phyloP scores from a whole-genome alignment of 768 basidiomycete genomes.

The Pleurotus pulmonarius region DNA sequence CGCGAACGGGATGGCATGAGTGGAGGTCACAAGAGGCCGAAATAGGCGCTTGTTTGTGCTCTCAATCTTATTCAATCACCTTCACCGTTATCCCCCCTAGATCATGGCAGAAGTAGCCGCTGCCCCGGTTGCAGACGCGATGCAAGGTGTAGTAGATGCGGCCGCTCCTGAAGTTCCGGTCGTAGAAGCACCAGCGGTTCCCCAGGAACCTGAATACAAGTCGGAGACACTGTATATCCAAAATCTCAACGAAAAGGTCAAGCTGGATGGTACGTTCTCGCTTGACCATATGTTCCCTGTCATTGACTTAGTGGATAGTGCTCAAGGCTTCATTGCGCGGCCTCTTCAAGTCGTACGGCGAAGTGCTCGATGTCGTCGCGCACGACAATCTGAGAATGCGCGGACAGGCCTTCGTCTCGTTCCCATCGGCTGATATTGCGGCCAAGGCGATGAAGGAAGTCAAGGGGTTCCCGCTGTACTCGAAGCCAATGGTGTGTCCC shows the following conservation, averaged over 20 bases:
- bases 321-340: slow-evolving; percentile 84
- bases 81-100: not conserved
- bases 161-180: slow-evolving; percentile 2
- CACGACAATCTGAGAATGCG: slow-evolving; percentile 96
- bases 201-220: slow-evolving; percentile 39
- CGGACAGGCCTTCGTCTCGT: slow-evolving; percentile 97
- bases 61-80: not conserved
- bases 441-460: slow-evolving; percentile 91
- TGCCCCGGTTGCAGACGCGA: slow-evolving; percentile 21
- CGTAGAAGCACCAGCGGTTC: slow-evolving; percentile 14
- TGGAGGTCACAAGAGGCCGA: not conserved
- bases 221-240: slow-evolving; percentile 94
- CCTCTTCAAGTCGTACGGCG: slow-evolving; percentile 91
- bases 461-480: slow-evolving; percentile 89
- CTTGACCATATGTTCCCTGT: slow-evolving; percentile 3
- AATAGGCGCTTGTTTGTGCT: not conserved
- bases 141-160: slow-evolving; percentile 26
- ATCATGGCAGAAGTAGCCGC: slow-evolving; percentile 27
- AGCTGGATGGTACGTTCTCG: slow-evolving; percentile 56
- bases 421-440: slow-evolving; percentile 78
- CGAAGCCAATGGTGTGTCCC: slow-evolving; percentile 85
- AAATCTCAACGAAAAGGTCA: slow-evolving; percentile 94
- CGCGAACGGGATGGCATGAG: not conserved
- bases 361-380: slow-evolving; percentile 92
- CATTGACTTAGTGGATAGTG: slow-evolving; percentile 40